phyloP scores from a whole-genome alignment of 345 rosid species.

The Eucalyptus dawsonii region DNA sequence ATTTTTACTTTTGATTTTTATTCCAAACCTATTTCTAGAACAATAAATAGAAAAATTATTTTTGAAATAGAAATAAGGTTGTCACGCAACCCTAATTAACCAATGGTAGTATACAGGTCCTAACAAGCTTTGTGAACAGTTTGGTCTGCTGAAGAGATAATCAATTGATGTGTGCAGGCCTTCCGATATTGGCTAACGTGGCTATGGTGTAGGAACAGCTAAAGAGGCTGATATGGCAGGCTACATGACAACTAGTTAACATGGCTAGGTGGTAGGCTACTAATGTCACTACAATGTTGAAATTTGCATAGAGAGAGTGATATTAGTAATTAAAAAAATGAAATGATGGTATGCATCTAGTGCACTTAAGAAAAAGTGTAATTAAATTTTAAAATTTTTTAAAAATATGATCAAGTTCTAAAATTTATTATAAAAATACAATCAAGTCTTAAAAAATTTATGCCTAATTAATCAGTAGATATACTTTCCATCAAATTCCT shows the following conservation, averaged over 20 bases:
- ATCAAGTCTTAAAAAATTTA: fast-evolving
- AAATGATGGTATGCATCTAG: background rate
- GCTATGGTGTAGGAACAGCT: background rate
- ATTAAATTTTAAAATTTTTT: fast-evolving
- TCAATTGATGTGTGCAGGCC: background rate
- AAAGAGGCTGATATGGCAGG: background rate
- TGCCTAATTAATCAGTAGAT: too few species aligned
- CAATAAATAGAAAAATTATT: too few species aligned
- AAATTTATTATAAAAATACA: fast-evolving
- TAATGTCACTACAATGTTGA: background rate
- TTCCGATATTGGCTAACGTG: background rate
- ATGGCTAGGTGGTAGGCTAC: background rate
- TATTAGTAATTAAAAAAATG: background rate
- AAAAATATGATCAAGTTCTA: fast-evolving
- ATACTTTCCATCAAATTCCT: too few species aligned
- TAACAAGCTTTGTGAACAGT: fast-evolving
- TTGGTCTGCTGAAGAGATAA: background rate
- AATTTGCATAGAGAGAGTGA: too few species aligned
- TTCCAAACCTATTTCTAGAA: too few species aligned
- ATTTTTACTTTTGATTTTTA: too few species aligned
- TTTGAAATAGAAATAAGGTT: too few species aligned
- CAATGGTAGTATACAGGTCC: background rate
- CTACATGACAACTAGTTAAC: background rate
- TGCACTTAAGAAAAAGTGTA: too few species aligned
- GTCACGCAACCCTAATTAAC: too few species aligned